A percentile compares a stretch with the other conserved stretches of the same genome.
These are phyloP conservation scores for Atkinsonella hypoxylon DNA, from an alignment of 2,329 filamentous ascomycete genomes.

Conservation along the genomic window DNA sequence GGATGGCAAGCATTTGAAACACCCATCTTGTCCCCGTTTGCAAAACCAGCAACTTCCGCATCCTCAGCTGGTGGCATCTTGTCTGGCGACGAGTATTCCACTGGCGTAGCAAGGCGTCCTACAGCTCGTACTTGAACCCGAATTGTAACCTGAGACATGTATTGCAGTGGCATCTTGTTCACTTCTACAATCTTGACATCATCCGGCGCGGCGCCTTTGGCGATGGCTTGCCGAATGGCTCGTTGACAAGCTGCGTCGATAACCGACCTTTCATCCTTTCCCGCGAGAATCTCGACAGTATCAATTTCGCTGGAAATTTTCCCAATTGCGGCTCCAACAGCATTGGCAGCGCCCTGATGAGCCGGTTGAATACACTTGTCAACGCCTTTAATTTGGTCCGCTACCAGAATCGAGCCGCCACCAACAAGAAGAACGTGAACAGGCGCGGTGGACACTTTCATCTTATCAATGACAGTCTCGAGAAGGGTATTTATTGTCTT, in stretches of 20 bases:
- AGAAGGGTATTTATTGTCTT: conserved; percentile 32
- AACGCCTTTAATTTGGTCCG: conserved; percentile 35
- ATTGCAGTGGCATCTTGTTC: conserved; percentile 28
- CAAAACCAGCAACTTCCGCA: conserved; percentile 11
- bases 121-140: conserved; percentile 23
- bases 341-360: conserved; percentile 44
- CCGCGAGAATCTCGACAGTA: conserved; percentile 33
- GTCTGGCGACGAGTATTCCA: conserved; percentile 9
- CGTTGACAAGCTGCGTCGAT: conserved; percentile 27
- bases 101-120: conserved; percentile 19
- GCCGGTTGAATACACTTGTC: conserved; percentile 37
- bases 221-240: conserved; percentile 18
- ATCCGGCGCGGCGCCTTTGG: conserved; percentile 18
- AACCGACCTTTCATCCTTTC: conserved; percentile 23
- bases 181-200: conserved; percentile 33
- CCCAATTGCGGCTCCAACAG: conserved; percentile 47
- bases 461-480: conserved; percentile 39
- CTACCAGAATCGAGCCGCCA: conserved; percentile 41
- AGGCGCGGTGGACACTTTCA: conserved; percentile 42
- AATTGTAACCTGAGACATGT: conserved; percentile 23
- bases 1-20: conserved; percentile 18
- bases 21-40: conserved; percentile 16
- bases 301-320: conserved; percentile 42
- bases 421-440: conserved; percentile 44
- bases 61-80: neutral